Evolutionary conservation across 345 rosid genomes (phyloP).

Genomic region (Litchi chinensis): DNA sequence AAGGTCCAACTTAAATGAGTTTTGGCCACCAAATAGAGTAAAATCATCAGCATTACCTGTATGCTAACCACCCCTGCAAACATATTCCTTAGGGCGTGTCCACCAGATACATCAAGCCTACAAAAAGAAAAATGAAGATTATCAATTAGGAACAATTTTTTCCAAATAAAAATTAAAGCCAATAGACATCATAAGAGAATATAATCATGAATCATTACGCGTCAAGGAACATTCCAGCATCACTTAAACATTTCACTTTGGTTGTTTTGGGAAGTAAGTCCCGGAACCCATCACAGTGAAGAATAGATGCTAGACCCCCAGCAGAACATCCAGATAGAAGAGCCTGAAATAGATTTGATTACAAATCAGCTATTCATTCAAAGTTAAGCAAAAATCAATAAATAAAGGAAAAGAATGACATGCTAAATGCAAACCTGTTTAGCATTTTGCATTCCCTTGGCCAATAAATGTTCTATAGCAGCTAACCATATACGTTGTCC

Average conservation of each 20-base stretch:
- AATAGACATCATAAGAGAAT: constrained; percentile 11
- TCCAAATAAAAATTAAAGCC: neutral
- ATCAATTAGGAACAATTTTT: neutral
- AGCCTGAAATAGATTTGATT: constrained; percentile 47
- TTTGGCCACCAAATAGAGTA: neutral
- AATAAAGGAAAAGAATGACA: neutral
- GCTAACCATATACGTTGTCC: constrained; percentile 85
- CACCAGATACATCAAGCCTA: constrained; percentile 83
- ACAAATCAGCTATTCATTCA: neutral
- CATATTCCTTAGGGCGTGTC: constrained; percentile 66
- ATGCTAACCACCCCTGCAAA: constrained; percentile 70
- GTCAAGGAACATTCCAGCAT: constrained; percentile 92
- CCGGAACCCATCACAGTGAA: constrained; percentile 81
- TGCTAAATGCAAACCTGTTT: constrained; percentile 51
- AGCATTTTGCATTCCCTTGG: constrained; percentile 78
- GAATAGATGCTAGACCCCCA: constrained; percentile 82
- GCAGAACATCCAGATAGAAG: constrained; percentile 99
- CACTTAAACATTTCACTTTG: constrained; percentile 90
- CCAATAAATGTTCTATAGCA: constrained; percentile 65
- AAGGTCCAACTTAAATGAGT: neutral
- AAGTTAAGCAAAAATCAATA: neutral
- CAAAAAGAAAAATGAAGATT: constrained; percentile 11
- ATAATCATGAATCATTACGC: constrained; percentile 50
- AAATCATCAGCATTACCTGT: constrained; percentile 52
- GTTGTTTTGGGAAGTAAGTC: constrained; percentile 54